Percentiles rank a stretch among this genome's conserved stretches.
phyloP scores from a whole-genome alignment of 805 yeast species.

The Starmerella riodocensis region DNA sequence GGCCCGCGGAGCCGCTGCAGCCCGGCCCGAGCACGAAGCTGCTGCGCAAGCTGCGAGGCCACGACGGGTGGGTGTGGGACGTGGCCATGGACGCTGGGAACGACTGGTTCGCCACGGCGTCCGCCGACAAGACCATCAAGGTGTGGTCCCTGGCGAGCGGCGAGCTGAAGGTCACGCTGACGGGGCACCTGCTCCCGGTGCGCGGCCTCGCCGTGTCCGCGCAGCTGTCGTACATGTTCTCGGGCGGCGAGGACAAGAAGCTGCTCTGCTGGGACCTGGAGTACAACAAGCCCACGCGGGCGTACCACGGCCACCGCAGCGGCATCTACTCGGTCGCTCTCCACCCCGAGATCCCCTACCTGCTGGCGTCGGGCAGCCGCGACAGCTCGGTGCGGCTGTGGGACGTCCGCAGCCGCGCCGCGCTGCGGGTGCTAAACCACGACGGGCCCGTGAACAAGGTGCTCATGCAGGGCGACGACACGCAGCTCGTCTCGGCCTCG shows the following conservation, averaged over 20 bases:
- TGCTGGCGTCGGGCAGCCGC: conserved; percentile 76
- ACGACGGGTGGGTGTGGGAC: conserved; percentile 85
- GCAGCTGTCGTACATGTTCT: conserved; percentile 75
- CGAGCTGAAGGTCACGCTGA: conserved; percentile 54
- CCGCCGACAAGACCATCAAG: conserved; percentile 76
- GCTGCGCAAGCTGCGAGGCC: conserved; percentile 57
- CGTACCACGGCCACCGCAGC: conserved; percentile 88
- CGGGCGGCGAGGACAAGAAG: conserved; percentile 86
- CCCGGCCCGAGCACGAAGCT: background rate
- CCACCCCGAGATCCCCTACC: conserved; percentile 69
- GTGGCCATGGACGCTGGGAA: conserved; percentile 74
- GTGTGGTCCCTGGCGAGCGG: conserved; percentile 80
- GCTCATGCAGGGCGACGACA: conserved; percentile 55
- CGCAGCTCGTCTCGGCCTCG: conserved; percentile 73
- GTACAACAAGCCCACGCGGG: conserved; percentile 62
- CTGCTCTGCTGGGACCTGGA: conserved; percentile 96
- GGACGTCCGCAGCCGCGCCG: conserved; percentile 75
- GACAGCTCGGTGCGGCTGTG: conserved; percentile 80
- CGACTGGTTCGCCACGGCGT: conserved; percentile 85
- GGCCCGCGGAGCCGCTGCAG: no score
- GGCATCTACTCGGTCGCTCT: conserved; percentile 73
- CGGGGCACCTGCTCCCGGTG: conserved; percentile 87
- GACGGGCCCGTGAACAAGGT: conserved; percentile 60
- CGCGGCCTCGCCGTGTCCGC: conserved; percentile 60
- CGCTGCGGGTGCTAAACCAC: conserved; percentile 67